Percentiles rank a stretch among this genome's conserved stretches.
These are phyloP conservation scores for Solanum peruvianum DNA, from an alignment of 257 asterid genomes.

Conservation along the genomic window DNA sequence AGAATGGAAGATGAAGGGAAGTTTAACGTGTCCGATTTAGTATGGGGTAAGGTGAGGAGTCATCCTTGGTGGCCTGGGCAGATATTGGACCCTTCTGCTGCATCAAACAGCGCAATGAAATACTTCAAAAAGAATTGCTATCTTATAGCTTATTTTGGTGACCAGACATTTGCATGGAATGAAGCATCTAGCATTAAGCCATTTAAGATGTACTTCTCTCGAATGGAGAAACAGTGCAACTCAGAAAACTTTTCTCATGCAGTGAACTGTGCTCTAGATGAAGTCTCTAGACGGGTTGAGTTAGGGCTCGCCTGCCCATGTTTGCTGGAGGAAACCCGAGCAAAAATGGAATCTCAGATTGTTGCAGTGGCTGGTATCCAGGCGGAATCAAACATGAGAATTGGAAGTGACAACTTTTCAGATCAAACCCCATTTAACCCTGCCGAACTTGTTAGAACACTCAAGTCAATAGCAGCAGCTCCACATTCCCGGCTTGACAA, in stretches of 20 bases:
- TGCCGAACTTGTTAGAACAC: conserved; percentile 15
- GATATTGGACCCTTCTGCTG: conserved; percentile 51
- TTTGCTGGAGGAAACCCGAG: conserved; percentile 27
- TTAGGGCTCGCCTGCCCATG: conserved; percentile 64
- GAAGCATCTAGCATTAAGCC: conserved; percentile 50
- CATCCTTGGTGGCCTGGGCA: conserved; percentile 99
- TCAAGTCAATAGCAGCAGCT: conserved; percentile 37
- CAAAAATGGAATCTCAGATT: conserved; percentile 27
- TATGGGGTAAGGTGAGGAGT: conserved; percentile 86
- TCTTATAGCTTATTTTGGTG: conserved; percentile 76
- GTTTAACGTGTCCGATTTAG: conserved; percentile 48
- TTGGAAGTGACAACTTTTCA: conserved; percentile 28
- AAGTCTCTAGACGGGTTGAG: conserved; percentile 51
- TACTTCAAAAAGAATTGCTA: conserved; percentile 33
- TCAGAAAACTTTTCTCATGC: conserved; percentile 33
- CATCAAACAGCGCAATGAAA: conserved; percentile 42
- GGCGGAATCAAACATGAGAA: conserved; percentile 19
- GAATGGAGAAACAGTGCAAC: conserved; percentile 53
- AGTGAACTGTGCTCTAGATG: conserved; percentile 44
- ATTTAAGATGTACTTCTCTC: conserved; percentile 35
- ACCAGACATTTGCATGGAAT: conserved; percentile 73
- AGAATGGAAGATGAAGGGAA: conserved; percentile 39
- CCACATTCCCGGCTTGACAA: conserved; percentile 23
- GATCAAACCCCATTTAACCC: conserved; percentile 34
- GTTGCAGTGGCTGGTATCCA: conserved; percentile 37